Evolutionary conservation across 202 grass and related monocot genomes (phyloP).

Genomic region (Cymbopogon flexuosus): DNA sequence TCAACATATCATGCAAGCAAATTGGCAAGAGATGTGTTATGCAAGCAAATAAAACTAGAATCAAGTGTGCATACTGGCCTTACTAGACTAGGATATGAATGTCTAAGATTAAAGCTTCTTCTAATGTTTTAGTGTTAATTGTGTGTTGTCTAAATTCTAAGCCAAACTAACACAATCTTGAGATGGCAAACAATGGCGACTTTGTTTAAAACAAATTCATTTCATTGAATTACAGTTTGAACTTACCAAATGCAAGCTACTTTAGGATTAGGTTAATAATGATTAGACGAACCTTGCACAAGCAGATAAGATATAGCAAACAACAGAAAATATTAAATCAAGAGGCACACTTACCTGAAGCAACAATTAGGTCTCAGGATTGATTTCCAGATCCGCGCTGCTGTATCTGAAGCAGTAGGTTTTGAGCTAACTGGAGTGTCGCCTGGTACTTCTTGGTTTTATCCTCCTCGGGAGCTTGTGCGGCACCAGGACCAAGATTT

Average conservation of each 20-base stretch:
- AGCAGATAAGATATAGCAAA: conserved; percentile 27
- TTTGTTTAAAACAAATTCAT: conserved; percentile 7
- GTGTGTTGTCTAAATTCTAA: background rate
- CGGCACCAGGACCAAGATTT: conserved; percentile 34
- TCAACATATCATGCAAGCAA: conserved; percentile 20
- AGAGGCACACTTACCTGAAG: conserved; percentile 39
- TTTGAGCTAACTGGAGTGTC: conserved; percentile 87
- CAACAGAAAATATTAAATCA: conserved; percentile 25
- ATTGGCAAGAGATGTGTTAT: background rate
- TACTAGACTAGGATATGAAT: background rate
- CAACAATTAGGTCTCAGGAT: conserved; percentile 24
- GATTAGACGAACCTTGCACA: background rate
- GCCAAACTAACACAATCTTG: background rate
- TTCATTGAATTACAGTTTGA: background rate
- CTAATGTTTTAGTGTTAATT: background rate
- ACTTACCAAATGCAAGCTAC: background rate
- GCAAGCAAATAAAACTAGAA: conserved; percentile 24
- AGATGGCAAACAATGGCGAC: background rate
- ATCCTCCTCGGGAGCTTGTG: conserved; percentile 56
- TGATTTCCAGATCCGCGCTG: conserved; percentile 64
- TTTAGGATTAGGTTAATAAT: background rate
- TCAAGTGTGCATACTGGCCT: background rate
- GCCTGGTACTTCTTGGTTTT: conserved; percentile 87
- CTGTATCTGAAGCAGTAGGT: conserved; percentile 64
- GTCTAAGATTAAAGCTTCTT: background rate